Percentiles rank a stretch among this genome's conserved stretches.
phyloP scores from a whole-genome alignment of 208 protist species.

The Wallacemonas sp. region DNA sequence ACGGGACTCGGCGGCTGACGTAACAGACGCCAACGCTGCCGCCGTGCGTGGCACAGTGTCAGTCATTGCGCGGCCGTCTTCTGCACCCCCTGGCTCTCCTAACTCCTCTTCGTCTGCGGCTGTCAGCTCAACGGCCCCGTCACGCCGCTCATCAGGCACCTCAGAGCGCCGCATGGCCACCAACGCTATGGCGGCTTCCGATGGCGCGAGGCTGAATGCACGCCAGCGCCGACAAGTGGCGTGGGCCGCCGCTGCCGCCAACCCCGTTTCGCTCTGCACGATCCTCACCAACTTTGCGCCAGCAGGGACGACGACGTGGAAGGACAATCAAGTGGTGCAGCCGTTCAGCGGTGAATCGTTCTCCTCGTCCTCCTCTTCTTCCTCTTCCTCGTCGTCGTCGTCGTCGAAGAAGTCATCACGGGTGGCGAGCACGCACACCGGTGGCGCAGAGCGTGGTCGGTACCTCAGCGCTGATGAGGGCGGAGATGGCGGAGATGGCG shows the following conservation, averaged over 20 bases:
- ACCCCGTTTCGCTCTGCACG: constrained; percentile 59
- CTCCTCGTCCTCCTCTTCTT: neutral
- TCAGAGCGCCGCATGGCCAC: neutral
- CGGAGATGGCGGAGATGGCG: too few relatives aligned
- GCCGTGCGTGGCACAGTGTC: too few relatives aligned
- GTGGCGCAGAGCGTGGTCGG: too few relatives aligned
- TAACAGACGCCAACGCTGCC: too few relatives aligned
- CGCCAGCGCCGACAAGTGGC: constrained; percentile 1
- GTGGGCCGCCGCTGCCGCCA: constrained; percentile 35
- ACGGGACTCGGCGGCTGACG: too few relatives aligned
- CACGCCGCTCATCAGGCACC: neutral
- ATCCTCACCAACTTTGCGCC: constrained; percentile 67
- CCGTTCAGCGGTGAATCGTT: constrained; percentile 60
- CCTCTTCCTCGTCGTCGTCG: constrained; percentile 4
- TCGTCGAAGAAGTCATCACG: constrained; percentile 12
- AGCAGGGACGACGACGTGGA: constrained; percentile 39
- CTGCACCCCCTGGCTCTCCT: too few relatives aligned
- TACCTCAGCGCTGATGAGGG: too few relatives aligned
- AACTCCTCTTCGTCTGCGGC: neutral
- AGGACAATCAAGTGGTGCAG: constrained; percentile 74
- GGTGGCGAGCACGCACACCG: too few relatives aligned
- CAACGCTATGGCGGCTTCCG: neutral
- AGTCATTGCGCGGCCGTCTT: too few relatives aligned
- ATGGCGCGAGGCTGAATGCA: neutral
- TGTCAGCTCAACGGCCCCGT: neutral